Base-by-base conservation (phyloP, 345 rosid species). In the Viola odorata region DNA sequence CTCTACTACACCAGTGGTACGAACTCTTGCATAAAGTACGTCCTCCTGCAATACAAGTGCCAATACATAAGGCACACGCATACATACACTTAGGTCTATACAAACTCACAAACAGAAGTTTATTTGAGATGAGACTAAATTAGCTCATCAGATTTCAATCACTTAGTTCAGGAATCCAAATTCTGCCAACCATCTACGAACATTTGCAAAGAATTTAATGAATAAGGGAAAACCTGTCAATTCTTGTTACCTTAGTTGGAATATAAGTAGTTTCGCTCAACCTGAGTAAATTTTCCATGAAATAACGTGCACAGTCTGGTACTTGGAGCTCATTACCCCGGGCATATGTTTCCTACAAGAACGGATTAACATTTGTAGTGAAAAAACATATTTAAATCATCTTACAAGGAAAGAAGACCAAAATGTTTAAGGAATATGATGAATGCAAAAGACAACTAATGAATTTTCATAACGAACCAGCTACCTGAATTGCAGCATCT, bases 1-100 rank as follows among this genome's bases (percentile, higher is more conserved):
- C 80, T 91, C 96, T 51, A 95, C 96, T 8, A 95, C 96, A 66
- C 99, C 97, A 57, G 96, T 88, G 39, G 99, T 95, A 57, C 99
- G 96, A 65, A 91, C 88, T 82, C 99, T 84, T 13, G 99, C 96
- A 76, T 84, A 84, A 15, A 95, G 96, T 67, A 95, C 84, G 72
- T 95, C 99, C 45, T 95, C 99, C 97, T 91, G 83, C 63, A 55
- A 55, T 47, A 55, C 41, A 58, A 50, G 32, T 23, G 32, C 2
- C 32, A 23, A 23, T 23, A 23, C 32, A 23, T 23, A 23, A 23
- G 32, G 32, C 32, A 2, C 32, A 23, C 32, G 2, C 32, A 23
- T 23, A 2, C 32, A 23, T 23, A 23, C 32, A 23, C 32, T 23
- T 23, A 23, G 32, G 32, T 23, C 32, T 23, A 23, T 23, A 23